Evolutionary conservation across 352 stramenopile species (phyloP), one percentile per base, ranked within the genome.

Genomic region (Globisporangium rhizosaccharum): DNA sequence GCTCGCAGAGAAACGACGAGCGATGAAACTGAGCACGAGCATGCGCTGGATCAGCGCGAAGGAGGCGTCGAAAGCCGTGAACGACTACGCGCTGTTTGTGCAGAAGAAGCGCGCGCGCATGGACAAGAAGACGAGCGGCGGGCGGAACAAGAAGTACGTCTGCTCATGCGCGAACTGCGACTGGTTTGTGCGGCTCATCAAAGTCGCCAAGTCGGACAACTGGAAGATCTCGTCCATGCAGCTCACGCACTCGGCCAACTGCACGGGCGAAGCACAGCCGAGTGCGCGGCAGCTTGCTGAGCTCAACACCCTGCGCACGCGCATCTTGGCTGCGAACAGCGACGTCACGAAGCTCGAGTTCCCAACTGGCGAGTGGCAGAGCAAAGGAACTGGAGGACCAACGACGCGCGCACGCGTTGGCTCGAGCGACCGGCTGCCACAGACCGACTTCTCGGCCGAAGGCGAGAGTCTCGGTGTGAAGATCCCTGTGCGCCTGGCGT

Each of bases 221-320:
- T 93, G 83, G 83, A 93, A 93, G 59, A 93, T 93, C 66, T 93
- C 83, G 37, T 79, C 81, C n/a, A 93, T 93, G 83, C 90, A 91
- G 48, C 60, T 93, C 26, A 83, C 82, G 54, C 83, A 93, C 57
- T 87, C 81, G 46, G 70, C 79, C 0, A 65, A 67, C n/a, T 93
- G 83, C 69, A 77, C 67, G 0, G 83, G 83, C 15, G 65, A 72
- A 25, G 65, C 79, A 2, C 87, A 89, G 59, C 83, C 83, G n/a
- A 90, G 81, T 0, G 79, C 83, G 8, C 71, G 81, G 1, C 81
- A 93, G 65, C 70, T 93, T 26, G 83, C 83, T 0, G 83, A 93
- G 51, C 81, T 93, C 75, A 79, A 79, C 25, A 87, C 85, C 33
- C 89, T 91, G 56, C 79, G 81, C 25, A 82, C 88, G 25, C 81